Evolutionary conservation across 139 green algal genomes (phyloP), one percentile per base, ranked within the genome.

Genomic region (Chlorella sp.): DNA sequence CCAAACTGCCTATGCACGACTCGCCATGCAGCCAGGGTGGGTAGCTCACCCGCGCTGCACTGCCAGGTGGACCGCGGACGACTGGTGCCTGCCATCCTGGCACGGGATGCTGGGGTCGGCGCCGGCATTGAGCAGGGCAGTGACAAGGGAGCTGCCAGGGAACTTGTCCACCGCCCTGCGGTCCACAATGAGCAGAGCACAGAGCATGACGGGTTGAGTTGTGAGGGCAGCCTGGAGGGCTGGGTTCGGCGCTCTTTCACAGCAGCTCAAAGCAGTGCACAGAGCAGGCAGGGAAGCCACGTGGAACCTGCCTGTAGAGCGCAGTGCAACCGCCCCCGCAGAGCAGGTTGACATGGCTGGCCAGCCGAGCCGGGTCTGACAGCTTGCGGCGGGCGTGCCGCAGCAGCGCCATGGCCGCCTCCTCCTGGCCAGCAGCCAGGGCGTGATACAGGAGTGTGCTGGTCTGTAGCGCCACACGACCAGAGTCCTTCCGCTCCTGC

Each of bases 51-150:
- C 53, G 15, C 28, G 34, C 60, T 78, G 30, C 32, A 64, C 64
- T 28, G 87, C 87, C 32, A 73, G 3, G 39, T 90, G 87, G 61
- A 90, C 48, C 18, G 78, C 87, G 37, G 78, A 81, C 37, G 40
- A 71, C 36, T 85, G 57, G 21, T 60, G 36, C 36, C 85, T 60
- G 60, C 68, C 64, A 30, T 28, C 24, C 30, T 37, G 32, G 73
- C 85, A 75, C 15, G 18, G 16, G 11, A 73, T 19, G 42, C n/a
- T 37, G 32, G 85, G 85, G 42, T 89, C 85, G 14, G 71, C 85
- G 12, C 85, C 85, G 4, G 75, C 68, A 0, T 32, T 37, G 42
- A 89, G 85, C 71, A 89, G 71, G 12, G 15, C 4, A 22, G 0
- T 9, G 18, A 60, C 7, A 0, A 89, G 66, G 28, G 12, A 4